These are phyloP conservation scores for Escovopsis sp. DNA, from an alignment of 2,329 filamentous ascomycete species.

Conservation along the genomic window DNA sequence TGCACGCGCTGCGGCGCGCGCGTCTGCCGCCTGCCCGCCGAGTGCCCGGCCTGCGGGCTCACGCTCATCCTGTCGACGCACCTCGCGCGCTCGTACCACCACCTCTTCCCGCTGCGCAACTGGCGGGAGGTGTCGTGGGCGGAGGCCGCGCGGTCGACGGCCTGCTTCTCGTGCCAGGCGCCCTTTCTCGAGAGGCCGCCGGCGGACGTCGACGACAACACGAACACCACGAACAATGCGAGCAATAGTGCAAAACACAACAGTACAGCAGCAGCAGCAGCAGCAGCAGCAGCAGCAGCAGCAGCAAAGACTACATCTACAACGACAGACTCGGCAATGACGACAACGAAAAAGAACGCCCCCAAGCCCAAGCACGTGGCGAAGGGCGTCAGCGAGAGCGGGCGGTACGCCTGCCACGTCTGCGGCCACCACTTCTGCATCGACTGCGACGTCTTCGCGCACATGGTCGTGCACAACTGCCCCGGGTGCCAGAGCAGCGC, in stretches of 20 bases:
- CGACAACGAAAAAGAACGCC: conserved; percentile 12
- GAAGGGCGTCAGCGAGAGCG: conserved; percentile 68
- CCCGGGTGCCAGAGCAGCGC: conserved; percentile 61
- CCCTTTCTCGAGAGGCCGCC: conserved; percentile 44
- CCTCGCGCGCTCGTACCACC: conserved; percentile 81
- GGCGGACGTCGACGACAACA: background rate
- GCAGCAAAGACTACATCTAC: conserved; percentile 3
- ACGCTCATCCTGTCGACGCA: conserved; percentile 92
- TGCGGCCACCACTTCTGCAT: conserved; percentile 91
- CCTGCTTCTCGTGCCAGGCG: conserved; percentile 66
- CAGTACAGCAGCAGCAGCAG: background rate
- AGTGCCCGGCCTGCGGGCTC: conserved; percentile 80
- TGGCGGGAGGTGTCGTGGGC: conserved; percentile 85
- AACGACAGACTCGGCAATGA: conserved; percentile 5
- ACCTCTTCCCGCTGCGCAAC: conserved; percentile 77
- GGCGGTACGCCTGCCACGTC: conserved; percentile 76
- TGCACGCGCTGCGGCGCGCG: conserved; percentile 81
- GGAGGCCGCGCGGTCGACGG: conserved; percentile 42
- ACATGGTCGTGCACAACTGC: conserved; percentile 91
- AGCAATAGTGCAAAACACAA: background rate
- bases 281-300: conserved; percentile 2
- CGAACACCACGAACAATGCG: background rate
- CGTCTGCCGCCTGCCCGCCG: conserved; percentile 77
- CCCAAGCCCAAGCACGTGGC: conserved; percentile 11
- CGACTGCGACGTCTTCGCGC: conserved; percentile 90